phyloP scores from a whole-genome alignment of 1,139 yeast species.

The Tardiomyces depauwii region DNA sequence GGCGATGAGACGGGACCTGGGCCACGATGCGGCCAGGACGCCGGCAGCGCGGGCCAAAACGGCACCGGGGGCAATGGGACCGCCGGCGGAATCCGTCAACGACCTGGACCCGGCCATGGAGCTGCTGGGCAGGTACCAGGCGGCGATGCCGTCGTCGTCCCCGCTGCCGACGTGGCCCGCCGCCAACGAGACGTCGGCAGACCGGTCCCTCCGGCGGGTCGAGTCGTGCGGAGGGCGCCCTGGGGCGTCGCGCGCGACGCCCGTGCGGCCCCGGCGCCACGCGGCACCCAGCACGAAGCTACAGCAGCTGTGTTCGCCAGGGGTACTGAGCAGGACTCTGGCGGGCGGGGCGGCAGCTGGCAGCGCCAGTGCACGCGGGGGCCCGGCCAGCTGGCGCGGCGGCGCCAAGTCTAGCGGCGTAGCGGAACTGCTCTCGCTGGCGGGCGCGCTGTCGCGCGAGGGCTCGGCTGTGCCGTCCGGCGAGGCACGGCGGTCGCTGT shows the following conservation, averaged over 20 bases:
- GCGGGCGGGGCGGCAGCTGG: not conserved
- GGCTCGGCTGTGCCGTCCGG: not conserved
- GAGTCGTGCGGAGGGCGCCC: slow-evolving; percentile 1
- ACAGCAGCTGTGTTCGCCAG: slow-evolving; percentile 13
- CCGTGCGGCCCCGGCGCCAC: no score
- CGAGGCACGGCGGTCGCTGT: slow-evolving; percentile 6
- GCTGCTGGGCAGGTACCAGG: slow-evolving; percentile 5
- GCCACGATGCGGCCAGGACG: slow-evolving; percentile 1
- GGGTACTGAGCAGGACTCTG: slow-evolving; percentile 9
- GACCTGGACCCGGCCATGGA: slow-evolving; percentile 5
- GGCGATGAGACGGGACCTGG: not conserved
- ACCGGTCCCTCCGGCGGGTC: not conserved
- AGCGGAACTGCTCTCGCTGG: no score
- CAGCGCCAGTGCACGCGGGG: no score
- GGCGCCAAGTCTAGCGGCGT: no score
- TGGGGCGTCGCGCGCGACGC: not conserved
- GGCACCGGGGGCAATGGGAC: no score
- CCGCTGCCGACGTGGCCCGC: no score
- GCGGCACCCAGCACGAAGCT: not conserved
- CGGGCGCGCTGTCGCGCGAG: not conserved
- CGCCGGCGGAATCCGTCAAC: no score
- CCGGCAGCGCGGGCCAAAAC: no score
- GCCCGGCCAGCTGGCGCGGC: no score
- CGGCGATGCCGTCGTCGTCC: slow-evolving; percentile 2
- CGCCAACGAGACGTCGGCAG: slow-evolving; percentile 4